Evolutionary conservation across 2,329 filamentous ascomycete genomes (phyloP), one percentile per base, ranked within the genome.

Genomic region (Epicoccum nigrum): DNA sequence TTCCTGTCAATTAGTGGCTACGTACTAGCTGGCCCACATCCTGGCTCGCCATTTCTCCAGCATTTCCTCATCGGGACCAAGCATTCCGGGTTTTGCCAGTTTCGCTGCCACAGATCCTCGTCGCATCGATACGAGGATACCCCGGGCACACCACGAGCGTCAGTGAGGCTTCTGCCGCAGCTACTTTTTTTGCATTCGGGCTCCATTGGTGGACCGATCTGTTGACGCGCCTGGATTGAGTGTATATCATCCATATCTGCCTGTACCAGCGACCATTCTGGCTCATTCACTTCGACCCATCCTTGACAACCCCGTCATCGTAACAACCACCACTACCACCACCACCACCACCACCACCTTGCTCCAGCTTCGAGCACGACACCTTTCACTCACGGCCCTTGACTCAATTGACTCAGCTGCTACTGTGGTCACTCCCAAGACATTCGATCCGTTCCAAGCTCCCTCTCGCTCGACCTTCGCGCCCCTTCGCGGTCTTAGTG

Each of bases 201-300:
- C 69, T 72, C 67, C 62, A 71, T 72, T 73, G 68, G 70, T 62
- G 57, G 54, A 59, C 51, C 57, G 54, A 59, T 51, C 57, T 51
- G 61, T 65, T 59, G 63, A 71, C 68, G 69, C 62, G 66, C 64
- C 62, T 55, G 56, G 64, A 55, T 57, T 44, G 64, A 68, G 62
- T 72, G 71, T 73, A 72, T 72, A 72, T 71, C 59, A 73, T 71
- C 60, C 67, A 62, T 64, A 63, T 63, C 62, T 59, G 57, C 65
- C 60, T 56, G 60, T 58, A 60, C 60, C 68, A 59, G 59, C 54
- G 56, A 64, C 53, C 63, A 62, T 62, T 60, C 55, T 52, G 56
- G 55, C 57, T 55, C 61, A 63, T 58, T 53, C 58, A 55, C 62
- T 56, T 64, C 55, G 52, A 63, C 57, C 51, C 60, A 55, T 61